Evolutionary conservation across 768 basidiomycete species (phyloP), one percentile per base, ranked within the genome.

Genomic region (Russula earlei): DNA sequence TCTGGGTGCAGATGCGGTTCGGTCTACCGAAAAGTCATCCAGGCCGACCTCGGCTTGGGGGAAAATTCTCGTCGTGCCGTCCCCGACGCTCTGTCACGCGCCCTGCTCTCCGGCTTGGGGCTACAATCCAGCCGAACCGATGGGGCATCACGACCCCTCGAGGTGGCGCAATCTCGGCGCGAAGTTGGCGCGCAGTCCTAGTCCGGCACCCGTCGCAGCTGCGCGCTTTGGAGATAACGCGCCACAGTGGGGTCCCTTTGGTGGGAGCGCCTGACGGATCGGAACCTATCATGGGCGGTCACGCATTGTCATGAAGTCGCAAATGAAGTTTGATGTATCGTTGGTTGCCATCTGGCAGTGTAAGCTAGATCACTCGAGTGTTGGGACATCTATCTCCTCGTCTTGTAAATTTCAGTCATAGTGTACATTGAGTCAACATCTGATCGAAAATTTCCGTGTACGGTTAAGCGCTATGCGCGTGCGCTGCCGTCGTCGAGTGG

Each of bases 21-120:
- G 19, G 11, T 5, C 34, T 0, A 4, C 48, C 12, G 49, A 40
- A n/a, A 56, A 20, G 14, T 9, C 45, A 25, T 19, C 24, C 8
- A 12, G 33, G 15, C 12, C 50, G 4, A 37, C 7, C 5, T 52
- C 50, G 9, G 45, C 44, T 2, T 52, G 56, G 51, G 51, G 45
- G 10, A 57, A 57, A 38, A 52, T 57, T 9, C 56, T 52, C 29
- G 45, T 57, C 33, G 45, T 57, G 7, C 56, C 56, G 3, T 48
- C 50, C 7, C 45, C 56, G 11, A 46, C 44, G 9, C 17, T 29
- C 15, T 33, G 49, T 9, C 29, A 25, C 15, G 1, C 43, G 2
- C 44, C 51, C 8, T 33, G n/a, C 50, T 29, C 37, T 3, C 24
- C 45, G 7, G 31, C 5, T 17, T 52, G 51, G 56, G 51, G 19